Evolutionary conservation across 2,329 filamentous ascomycete species (phyloP).

Genomic region (Aspergillus ustus): DNA sequence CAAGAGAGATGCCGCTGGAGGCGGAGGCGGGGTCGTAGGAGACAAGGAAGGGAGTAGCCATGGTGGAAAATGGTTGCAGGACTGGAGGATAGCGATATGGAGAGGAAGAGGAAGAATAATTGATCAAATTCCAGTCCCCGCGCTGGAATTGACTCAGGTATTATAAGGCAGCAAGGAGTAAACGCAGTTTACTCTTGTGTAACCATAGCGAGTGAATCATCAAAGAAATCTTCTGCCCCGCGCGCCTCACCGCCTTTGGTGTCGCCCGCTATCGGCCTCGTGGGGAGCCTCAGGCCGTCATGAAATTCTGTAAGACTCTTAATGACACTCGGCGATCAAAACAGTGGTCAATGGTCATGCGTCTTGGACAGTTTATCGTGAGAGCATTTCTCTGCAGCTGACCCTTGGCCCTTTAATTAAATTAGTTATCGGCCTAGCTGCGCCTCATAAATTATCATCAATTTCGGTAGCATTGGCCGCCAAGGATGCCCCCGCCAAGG

Average conservation of each 20-base stretch:
- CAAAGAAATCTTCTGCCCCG: background rate
- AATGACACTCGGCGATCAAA: no score
- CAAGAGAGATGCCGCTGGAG: conserved; percentile 55
- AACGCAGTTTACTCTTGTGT: background rate
- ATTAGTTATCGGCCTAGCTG: background rate
- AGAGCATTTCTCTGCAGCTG: background rate
- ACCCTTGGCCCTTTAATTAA: background rate
- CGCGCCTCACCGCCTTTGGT: background rate
- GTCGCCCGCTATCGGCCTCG: background rate
- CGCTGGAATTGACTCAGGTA: background rate
- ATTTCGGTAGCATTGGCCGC: background rate
- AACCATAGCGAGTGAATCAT: background rate
- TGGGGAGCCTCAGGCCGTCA: background rate
- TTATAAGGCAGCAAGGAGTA: background rate
- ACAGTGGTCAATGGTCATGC: no score
- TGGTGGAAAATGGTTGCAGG: conserved; percentile 25
- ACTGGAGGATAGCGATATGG: background rate
- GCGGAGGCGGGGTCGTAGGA: conserved; percentile 48
- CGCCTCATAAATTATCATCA: background rate
- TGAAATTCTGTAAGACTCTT: background rate
- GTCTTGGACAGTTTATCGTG: background rate
- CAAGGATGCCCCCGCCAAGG: no score
- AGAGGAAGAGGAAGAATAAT: background rate
- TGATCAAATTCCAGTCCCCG: background rate
- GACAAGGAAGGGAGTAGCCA: conserved; percentile 50